A percentile compares a stretch with the other conserved stretches of the same genome.
phyloP scores from a whole-genome alignment of 257 asterid genomes.

The Oldenlandia corymbosa region DNA sequence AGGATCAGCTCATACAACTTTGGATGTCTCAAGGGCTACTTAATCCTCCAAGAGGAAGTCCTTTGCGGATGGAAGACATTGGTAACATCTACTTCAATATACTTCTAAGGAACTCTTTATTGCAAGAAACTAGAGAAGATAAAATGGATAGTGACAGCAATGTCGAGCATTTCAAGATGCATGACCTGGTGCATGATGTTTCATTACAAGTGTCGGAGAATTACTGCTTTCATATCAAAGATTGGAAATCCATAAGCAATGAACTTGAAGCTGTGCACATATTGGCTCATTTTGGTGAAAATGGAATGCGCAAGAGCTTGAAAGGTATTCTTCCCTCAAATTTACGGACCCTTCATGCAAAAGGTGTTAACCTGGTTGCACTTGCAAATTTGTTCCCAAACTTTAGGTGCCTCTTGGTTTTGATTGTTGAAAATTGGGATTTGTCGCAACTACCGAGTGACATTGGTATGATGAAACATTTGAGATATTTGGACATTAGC shows the following conservation, averaged over 20 bases:
- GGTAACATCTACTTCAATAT: slow-evolving; percentile 12
- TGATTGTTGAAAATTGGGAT: neutral
- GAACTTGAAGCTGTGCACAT: neutral
- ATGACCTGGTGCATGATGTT: slow-evolving; percentile 33
- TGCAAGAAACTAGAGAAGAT: slow-evolving; percentile 16
- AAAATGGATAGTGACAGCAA: neutral
- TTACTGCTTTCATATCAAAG: neutral
- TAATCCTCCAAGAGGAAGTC: neutral
- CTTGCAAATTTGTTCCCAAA: neutral
- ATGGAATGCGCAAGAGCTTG: neutral
- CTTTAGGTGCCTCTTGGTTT: slow-evolving; percentile 6
- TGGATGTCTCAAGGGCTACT: slow-evolving; percentile 30
- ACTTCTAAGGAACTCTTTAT: slow-evolving; percentile 18
- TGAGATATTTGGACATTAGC: slow-evolving; percentile 13
- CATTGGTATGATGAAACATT: slow-evolving; percentile 10
- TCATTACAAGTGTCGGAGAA: slow-evolving; percentile 6
- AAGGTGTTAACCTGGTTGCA: neutral
- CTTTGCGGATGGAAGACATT: slow-evolving; percentile 16
- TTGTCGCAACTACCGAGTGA: slow-evolving; percentile 1
- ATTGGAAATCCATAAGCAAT: neutral
- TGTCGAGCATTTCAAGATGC: slow-evolving; percentile 20
- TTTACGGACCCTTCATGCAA: slow-evolving; percentile 1
- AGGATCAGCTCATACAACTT: slow-evolving; percentile 20
- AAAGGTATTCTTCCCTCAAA: neutral
- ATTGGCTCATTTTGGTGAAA: neutral